Conservation (phyloP, 345 rosid species). For the Citrus maxima region DNA sequence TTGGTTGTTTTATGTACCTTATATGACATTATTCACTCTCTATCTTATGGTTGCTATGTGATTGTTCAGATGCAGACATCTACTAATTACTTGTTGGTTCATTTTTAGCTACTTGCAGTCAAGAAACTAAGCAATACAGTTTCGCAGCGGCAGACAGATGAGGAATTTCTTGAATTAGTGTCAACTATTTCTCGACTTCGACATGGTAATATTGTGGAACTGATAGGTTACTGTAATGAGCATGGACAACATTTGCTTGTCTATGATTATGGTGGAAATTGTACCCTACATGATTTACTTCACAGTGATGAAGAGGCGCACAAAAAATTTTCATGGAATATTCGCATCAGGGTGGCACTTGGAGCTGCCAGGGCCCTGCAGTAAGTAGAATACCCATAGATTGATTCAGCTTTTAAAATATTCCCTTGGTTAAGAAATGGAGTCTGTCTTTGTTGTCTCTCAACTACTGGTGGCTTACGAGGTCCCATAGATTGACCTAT, state of each 20-base stretch:
- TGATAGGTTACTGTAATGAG: slow-evolving; percentile 84
- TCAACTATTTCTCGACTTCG: slow-evolving; percentile 51
- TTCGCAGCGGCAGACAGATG: slow-evolving; percentile 45
- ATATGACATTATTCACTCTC: not conserved
- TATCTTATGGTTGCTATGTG: not conserved
- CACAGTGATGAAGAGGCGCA: slow-evolving; percentile 61
- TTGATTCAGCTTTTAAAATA: not conserved
- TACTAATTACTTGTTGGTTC: slow-evolving; percentile 11
- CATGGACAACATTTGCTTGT: slow-evolving; percentile 73
- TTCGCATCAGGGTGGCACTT: slow-evolving; percentile 65
- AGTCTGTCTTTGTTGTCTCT: not conserved
- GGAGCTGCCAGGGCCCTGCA: slow-evolving; percentile 89
- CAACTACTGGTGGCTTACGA: not conserved
- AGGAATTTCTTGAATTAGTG: slow-evolving; percentile 60
- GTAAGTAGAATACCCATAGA: slow-evolving; percentile 48
- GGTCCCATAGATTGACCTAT: not conserved
- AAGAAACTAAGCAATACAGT: slow-evolving; percentile 66
- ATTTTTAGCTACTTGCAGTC: slow-evolving; percentile 61
- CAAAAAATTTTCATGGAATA: slow-evolving; percentile 69
- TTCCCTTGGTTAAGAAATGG: not conserved
- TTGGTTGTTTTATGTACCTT: not conserved
- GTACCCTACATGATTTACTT: slow-evolving; percentile 76
- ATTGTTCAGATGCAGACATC: slow-evolving; percentile 1
- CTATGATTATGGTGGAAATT: slow-evolving; percentile 56
- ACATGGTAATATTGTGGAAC: slow-evolving; percentile 66